A percentile compares a stretch with the other conserved stretches of the same genome.
Evolutionary conservation across 1,139 yeast genomes (phyloP).

Genomic region (Zhuliangozyma parablackwelliae): DNA sequence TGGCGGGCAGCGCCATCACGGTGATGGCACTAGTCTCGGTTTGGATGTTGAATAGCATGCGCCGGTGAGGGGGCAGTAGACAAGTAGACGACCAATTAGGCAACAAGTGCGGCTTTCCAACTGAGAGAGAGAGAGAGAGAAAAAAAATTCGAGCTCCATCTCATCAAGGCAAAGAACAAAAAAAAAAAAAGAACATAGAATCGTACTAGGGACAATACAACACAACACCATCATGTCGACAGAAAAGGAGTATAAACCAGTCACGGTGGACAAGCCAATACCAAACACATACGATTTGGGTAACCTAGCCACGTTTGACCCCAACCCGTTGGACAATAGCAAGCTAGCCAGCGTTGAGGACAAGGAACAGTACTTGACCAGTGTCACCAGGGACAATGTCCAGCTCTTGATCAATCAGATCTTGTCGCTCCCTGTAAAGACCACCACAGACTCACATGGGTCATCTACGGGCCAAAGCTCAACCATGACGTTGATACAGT

Average conservation of each 20-base stretch:
- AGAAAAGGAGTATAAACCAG: conserved; percentile 50
- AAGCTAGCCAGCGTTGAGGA: conserved; percentile 51
- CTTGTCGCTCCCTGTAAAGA: conserved; percentile 80
- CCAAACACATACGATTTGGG: conserved; percentile 87
- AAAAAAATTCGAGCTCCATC: background rate
- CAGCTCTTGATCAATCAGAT: conserved; percentile 89
- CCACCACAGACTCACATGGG: conserved; percentile 68
- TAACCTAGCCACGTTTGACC: conserved; percentile 79
- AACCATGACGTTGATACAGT: conserved; percentile 73
- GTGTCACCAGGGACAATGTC: conserved; percentile 85
- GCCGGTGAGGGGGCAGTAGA: background rate
- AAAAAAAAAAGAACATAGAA: conserved; percentile 1
- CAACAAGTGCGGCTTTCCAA: background rate
- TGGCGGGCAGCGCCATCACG: conserved; percentile 66
- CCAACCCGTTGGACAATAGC: conserved; percentile 69
- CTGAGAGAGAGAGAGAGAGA: background rate
- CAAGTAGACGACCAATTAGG: conserved; percentile 2
- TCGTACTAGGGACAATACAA: background rate
- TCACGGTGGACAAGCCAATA: conserved; percentile 82
- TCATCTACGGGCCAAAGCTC: conserved; percentile 62
- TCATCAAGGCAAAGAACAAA: conserved; percentile 4
- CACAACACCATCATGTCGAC: conserved; percentile 16
- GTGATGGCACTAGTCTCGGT: conserved; percentile 55
- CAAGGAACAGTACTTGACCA: conserved; percentile 58
- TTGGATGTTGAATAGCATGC: conserved; percentile 54